A percentile compares a stretch with the other conserved stretches of the same genome.
Conservation (phyloP, 768 basidiomycete species). For the Tylopilus subfusipes region DNA sequence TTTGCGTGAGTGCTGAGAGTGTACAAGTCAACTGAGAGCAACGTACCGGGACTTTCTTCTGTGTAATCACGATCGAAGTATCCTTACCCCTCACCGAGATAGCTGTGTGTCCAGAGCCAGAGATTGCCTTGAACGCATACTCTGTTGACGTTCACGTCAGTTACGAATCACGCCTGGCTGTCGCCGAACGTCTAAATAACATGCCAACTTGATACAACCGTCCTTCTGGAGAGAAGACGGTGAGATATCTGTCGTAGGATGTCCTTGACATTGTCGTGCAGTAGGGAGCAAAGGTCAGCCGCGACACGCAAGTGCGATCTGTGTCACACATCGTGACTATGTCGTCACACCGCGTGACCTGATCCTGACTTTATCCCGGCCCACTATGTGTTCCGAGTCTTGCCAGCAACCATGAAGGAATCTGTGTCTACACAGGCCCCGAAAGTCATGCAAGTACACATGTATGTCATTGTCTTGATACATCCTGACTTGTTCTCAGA, state of each 20-base stretch:
- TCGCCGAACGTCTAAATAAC: conserved; percentile 25
- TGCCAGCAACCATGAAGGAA: conserved; percentile 60
- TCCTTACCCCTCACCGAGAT: conserved; percentile 92
- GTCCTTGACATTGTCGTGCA: conserved; percentile 82
- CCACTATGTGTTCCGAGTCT: background rate
- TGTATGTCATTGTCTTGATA: background rate
- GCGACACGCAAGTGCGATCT: conserved; percentile 55
- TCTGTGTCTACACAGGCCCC: conserved; percentile 73
- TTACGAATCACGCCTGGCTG: background rate
- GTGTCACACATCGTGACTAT: conserved; percentile 32
- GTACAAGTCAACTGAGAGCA: background rate
- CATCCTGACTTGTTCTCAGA: conserved; percentile 39
- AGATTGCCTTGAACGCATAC: conserved; percentile 99
- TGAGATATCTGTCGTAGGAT: conserved; percentile 94
- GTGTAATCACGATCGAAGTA: conserved; percentile 93
- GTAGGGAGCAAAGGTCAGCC: conserved; percentile 35
- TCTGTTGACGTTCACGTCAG: conserved; percentile 46
- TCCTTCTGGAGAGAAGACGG: conserved; percentile 96
- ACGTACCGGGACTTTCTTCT: conserved; percentile 96
- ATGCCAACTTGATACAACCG: conserved; percentile 97
- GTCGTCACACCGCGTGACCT: conserved; percentile 16
- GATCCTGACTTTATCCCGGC: background rate
- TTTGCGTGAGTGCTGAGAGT: background rate
- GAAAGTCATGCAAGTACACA: conserved; percentile 67
- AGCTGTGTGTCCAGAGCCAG: conserved; percentile 92